A percentile compares a stretch with the other conserved stretches of the same genome.
Evolutionary conservation across 257 asterid genomes (phyloP).

Genomic region (Echites panduratus): DNA sequence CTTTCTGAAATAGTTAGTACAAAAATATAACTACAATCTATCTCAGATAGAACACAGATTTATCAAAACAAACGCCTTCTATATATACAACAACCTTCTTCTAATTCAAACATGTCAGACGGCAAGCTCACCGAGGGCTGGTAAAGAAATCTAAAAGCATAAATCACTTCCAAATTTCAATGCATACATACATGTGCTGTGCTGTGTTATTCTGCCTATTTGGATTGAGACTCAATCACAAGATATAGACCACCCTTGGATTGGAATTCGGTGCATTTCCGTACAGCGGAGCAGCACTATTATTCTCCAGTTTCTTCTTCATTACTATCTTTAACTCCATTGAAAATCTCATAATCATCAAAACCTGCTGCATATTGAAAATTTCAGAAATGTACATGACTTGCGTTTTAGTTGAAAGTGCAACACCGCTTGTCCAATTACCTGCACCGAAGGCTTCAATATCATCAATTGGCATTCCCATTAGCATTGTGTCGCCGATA

Average conservation of each 20-base stretch:
- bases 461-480: constrained; percentile 59
- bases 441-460: constrained; percentile 78
- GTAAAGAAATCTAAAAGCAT: not conserved
- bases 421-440: constrained; percentile 32
- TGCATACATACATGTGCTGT: not conserved
- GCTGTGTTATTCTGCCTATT: not conserved
- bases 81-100: not conserved
- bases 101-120: not conserved
- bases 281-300: not conserved
- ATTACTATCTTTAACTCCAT: constrained; percentile 52
- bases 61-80: not conserved
- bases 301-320: constrained; percentile 58
- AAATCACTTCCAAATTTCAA: not conserved
- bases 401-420: not conserved
- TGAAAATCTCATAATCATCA: constrained; percentile 71
- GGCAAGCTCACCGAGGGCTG: not conserved
- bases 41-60: not conserved
- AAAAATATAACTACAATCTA: not conserved
- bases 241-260: not conserved
- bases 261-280: not conserved
- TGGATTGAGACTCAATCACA: not conserved
- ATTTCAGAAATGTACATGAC: constrained; percentile 5
- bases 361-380: constrained; percentile 50
- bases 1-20: not conserved
- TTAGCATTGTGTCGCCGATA: constrained; percentile 41